Evolutionary conservation across 2,329 filamentous ascomycete genomes (phyloP).

Genomic region (Pseudovirgaria hyperparasitica): DNA sequence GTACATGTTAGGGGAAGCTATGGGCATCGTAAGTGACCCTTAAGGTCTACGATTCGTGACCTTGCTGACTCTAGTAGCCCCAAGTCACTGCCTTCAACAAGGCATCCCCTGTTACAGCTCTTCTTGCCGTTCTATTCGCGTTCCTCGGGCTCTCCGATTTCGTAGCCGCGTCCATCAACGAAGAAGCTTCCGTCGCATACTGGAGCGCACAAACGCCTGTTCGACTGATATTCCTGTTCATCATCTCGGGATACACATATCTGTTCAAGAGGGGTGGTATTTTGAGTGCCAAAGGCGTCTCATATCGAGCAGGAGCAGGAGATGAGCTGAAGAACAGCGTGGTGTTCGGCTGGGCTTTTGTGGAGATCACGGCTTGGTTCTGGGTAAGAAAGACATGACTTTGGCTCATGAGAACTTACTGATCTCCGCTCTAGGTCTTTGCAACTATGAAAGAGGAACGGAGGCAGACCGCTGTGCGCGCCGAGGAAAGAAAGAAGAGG

Average conservation of each 20-base stretch:
- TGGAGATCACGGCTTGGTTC: conserved; percentile 78
- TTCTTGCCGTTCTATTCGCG: conserved; percentile 57
- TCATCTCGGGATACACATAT: conserved; percentile 51
- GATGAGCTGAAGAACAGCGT: conserved; percentile 71
- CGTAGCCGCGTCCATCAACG: conserved; percentile 31
- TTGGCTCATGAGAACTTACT: conserved; percentile 2
- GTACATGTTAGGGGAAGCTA: conserved; percentile 68
- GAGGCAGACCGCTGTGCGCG: conserved; percentile 14
- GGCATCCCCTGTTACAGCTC: conserved; percentile 53
- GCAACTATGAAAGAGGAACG: conserved; percentile 24
- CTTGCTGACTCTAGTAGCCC: conserved; percentile 33
- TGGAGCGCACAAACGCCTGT: conserved; percentile 45
- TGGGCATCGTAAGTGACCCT: conserved; percentile 54
- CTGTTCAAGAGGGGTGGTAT: conserved; percentile 43
- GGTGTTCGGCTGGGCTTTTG: conserved; percentile 71
- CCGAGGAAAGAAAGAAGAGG: conserved; percentile 19
- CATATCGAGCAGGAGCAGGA: conserved; percentile 20
- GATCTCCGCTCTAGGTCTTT: conserved; percentile 15
- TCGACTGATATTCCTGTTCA: conserved; percentile 51
- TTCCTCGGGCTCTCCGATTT: conserved; percentile 40
- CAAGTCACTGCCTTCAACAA: conserved; percentile 54
- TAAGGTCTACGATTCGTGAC: conserved; percentile 3
- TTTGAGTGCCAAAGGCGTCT: conserved; percentile 18
- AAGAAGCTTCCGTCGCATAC: conserved; percentile 30
- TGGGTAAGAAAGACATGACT: conserved; percentile 46